Conservation (phyloP, 768 basidiomycete species). For the Leccinum imitatum region DNA sequence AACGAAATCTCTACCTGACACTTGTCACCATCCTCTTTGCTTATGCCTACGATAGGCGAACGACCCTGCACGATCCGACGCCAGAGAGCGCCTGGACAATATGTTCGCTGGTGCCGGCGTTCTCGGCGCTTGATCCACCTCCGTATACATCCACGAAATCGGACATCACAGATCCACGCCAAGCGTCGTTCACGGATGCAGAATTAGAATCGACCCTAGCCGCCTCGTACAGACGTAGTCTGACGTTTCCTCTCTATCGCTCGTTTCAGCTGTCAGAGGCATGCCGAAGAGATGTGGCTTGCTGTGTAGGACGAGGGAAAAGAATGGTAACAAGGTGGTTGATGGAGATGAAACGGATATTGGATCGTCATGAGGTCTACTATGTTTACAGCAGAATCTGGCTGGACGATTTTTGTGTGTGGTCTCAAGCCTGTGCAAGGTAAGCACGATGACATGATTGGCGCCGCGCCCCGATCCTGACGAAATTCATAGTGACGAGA, state of each 20-base stretch:
- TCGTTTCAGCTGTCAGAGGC: slow-evolving; percentile 72
- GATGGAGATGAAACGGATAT: slow-evolving; percentile 66
- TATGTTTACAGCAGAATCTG: slow-evolving; percentile 88
- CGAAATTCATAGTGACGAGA: slow-evolving; percentile 50
- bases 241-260: slow-evolving; percentile 78
- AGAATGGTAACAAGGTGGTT: slow-evolving; percentile 63
- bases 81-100: slow-evolving; percentile 90
- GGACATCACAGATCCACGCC: slow-evolving; percentile 7
- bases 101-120: slow-evolving; percentile 65
- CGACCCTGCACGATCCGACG: slow-evolving; percentile 76
- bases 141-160: slow-evolving; percentile 38
- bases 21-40: slow-evolving; percentile 73
- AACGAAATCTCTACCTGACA: slow-evolving; percentile 63
- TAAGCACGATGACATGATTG: slow-evolving; percentile 34
- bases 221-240: slow-evolving; percentile 69
- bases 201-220: slow-evolving; percentile 54
- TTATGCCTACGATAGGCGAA: slow-evolving; percentile 79
- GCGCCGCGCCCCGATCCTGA: slow-evolving; percentile 2
- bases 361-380: slow-evolving; percentile 84
- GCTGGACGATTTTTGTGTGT: slow-evolving; percentile 84
- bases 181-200: slow-evolving; percentile 35
- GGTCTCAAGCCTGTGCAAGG: slow-evolving; percentile 72
- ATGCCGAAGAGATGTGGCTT: slow-evolving; percentile 64
- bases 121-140: slow-evolving; percentile 80
- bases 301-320: slow-evolving; percentile 57